Conservation (phyloP, 305 asterid species). For the Rubia balearica region DNA sequence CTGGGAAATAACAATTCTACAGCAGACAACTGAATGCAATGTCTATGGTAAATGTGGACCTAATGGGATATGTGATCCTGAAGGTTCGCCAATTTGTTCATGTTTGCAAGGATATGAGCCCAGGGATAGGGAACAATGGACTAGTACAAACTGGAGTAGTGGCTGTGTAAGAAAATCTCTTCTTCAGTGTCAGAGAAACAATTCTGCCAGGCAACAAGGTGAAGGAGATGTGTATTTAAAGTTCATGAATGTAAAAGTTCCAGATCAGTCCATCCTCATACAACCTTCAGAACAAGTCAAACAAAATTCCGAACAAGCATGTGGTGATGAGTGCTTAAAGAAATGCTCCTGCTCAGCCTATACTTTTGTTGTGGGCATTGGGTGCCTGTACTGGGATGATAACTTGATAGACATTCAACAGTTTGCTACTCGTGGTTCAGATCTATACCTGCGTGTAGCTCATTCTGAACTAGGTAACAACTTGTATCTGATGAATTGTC, state of each 20-base stretch:
- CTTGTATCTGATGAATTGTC: neutral
- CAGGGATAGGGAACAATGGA: neutral
- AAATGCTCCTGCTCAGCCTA: constrained; percentile 25
- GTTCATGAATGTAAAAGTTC: constrained; percentile 30
- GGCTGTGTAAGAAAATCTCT: neutral
- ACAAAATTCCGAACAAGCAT: constrained; percentile 22
- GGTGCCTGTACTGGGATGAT: constrained; percentile 22
- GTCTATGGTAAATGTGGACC: neutral
- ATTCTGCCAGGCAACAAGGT: constrained; percentile 1
- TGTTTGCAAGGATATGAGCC: neutral
- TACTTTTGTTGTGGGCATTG: constrained; percentile 15
- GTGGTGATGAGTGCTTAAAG: constrained; percentile 24
- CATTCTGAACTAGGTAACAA: neutral
- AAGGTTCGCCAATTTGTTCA: neutral
- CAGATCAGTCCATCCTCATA: constrained; percentile 29
- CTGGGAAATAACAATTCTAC: neutral
- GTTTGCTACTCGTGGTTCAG: neutral
- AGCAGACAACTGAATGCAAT: neutral
- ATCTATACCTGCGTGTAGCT: neutral
- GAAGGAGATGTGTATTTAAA: constrained; percentile 37
- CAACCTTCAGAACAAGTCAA: constrained; percentile 7
- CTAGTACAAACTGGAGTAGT: neutral
- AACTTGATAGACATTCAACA: neutral
- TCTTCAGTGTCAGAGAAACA: constrained; percentile 20
- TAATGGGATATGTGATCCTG: neutral